These are phyloP conservation scores for Marasmius fiardii DNA, from an alignment of 1,284 basidiomycete species.

Conservation along the genomic window DNA sequence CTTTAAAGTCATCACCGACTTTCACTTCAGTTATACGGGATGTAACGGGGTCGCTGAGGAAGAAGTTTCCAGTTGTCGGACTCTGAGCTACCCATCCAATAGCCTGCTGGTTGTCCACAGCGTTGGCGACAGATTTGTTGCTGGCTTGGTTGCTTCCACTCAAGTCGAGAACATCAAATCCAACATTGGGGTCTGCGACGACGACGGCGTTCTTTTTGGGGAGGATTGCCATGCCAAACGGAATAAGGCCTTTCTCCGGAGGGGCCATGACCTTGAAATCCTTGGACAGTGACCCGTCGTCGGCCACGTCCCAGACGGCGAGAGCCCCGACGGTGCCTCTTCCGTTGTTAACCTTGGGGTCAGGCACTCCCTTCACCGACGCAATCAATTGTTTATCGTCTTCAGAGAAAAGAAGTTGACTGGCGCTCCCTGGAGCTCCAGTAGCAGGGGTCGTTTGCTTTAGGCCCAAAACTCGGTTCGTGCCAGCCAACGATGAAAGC, in stretches of 20 bases:
- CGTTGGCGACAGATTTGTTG: neutral
- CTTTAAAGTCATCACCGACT: neutral
- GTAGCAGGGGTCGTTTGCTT: slow-evolving; percentile 37
- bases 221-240: slow-evolving; percentile 30
- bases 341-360: slow-evolving; percentile 9
- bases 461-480: slow-evolving; percentile 35
- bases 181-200: slow-evolving; percentile 28
- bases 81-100: neutral
- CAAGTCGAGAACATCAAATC: slow-evolving; percentile 29
- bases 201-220: slow-evolving; percentile 29
- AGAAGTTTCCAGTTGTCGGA: slow-evolving; percentile 4
- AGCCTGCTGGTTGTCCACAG: neutral
- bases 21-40: slow-evolving; percentile 1
- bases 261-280: slow-evolving; percentile 21
- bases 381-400: slow-evolving; percentile 28
- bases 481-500: slow-evolving; percentile 33
- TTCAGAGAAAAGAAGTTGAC: slow-evolving; percentile 30
- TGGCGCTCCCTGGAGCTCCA: slow-evolving; percentile 25
- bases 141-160: neutral
- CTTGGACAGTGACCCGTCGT: slow-evolving; percentile 26
- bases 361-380: slow-evolving; percentile 30
- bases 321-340: slow-evolving; percentile 26
- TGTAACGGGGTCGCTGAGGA: neutral
- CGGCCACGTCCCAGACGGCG: slow-evolving; percentile 27
- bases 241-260: slow-evolving; percentile 21